Percentiles rank a stretch among this genome's conserved stretches.
Conservation (phyloP, 1,139 yeast species). For the Protomyces gravidus region DNA sequence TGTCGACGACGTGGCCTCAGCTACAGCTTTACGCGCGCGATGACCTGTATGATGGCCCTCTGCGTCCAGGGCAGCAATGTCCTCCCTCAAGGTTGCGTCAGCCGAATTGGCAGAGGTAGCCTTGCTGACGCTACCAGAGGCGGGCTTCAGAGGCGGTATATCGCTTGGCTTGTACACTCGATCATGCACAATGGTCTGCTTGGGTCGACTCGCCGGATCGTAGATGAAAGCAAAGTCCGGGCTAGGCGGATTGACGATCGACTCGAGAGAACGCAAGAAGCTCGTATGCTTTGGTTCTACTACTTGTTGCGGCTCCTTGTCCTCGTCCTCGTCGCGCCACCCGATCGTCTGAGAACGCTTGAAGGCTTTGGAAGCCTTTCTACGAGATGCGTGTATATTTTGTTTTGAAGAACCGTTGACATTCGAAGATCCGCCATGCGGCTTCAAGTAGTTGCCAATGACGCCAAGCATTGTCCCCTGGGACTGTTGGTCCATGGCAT, state of each 20-base stretch:
- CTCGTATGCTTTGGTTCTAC: conserved; percentile 55
- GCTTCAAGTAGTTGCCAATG: not conserved
- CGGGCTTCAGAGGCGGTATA: conserved; percentile 51
- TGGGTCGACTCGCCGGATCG: conserved; percentile 56
- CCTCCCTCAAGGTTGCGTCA: not conserved
- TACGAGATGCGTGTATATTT: conserved; percentile 32
- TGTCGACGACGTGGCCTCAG: not conserved
- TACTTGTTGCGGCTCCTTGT: conserved; percentile 15
- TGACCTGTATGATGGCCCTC: conserved; percentile 4
- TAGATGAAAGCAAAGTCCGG: conserved; percentile 68
- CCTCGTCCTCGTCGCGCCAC: conserved; percentile 35
- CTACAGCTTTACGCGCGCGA: conserved; percentile 18
- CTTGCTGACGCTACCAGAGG: not conserved
- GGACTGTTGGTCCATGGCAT: not conserved
- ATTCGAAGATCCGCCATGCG: not conserved
- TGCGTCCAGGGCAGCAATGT: not conserved
- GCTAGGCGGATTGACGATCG: conserved; percentile 77
- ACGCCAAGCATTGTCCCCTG: not conserved
- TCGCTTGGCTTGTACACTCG: conserved; percentile 62
- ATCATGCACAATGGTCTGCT: conserved; percentile 62
- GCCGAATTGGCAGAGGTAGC: not conserved
- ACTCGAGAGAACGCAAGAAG: conserved; percentile 74
- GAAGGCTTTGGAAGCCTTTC: conserved; percentile 39
- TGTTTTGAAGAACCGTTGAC: not conserved
- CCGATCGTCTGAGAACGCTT: conserved; percentile 39